Percentiles rank a stretch among this genome's conserved stretches.
Conservation (phyloP, 2,329 filamentous ascomycete species). For the Venturiaceae sp. region DNA sequence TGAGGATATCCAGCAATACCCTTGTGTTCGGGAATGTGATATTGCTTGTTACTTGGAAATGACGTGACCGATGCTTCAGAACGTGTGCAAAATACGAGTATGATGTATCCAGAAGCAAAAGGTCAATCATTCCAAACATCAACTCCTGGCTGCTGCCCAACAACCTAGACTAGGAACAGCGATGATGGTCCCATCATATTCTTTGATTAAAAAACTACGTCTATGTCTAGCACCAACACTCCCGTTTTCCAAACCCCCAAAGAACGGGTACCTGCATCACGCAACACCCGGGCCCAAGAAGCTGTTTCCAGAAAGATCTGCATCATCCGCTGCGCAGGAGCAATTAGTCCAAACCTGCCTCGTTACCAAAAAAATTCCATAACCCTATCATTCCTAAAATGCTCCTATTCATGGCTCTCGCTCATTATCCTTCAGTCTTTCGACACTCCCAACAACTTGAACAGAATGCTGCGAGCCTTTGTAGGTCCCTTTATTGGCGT, state of each 20-base stretch:
- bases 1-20: neutral
- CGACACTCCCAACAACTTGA: constrained; percentile 3
- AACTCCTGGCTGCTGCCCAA: no score
- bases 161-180: no score
- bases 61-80: neutral
- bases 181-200: neutral
- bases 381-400: neutral
- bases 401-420: neutral
- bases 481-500: neutral
- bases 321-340: neutral
- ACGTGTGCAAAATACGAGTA: no score
- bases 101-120: no score
- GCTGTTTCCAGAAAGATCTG: constrained; percentile 6
- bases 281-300: constrained; percentile 1
- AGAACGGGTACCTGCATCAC: constrained; percentile 8
- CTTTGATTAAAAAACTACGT: neutral
- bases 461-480: constrained; percentile 4
- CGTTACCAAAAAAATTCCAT: neutral
- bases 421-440: neutral
- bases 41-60: neutral
- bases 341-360: constrained; percentile 1
- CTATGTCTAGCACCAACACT: neutral
- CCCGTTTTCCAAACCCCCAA: constrained; percentile 5
- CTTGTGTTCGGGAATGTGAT: neutral
- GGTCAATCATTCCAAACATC: no score